Conservation (phyloP, 1,139 yeast species). For the Geotrichum cucujoidarum region DNA sequence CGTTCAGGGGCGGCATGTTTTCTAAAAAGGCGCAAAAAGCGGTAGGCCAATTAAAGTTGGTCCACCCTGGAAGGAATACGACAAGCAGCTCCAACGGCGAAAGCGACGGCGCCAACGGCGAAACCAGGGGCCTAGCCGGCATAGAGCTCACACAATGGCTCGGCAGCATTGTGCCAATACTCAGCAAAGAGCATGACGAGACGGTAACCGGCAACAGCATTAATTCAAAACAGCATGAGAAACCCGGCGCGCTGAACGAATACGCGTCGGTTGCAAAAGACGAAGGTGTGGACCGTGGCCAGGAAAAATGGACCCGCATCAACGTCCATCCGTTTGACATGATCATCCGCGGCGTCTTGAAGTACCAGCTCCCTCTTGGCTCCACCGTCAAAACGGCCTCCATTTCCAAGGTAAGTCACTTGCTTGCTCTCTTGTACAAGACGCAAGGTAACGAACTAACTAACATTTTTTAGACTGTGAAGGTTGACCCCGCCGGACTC, state of each 20-base stretch:
- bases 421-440: neutral
- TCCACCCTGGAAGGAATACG: conserved; percentile 67
- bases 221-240: neutral
- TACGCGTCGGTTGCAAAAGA: too few relatives aligned
- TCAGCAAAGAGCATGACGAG: too few relatives aligned
- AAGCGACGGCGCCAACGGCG: too few relatives aligned
- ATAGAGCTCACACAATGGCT: too few relatives aligned
- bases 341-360: conserved; percentile 74
- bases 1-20: conserved; percentile 74
- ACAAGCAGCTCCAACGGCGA: conserved; percentile 32
- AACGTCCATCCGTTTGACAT: conserved; percentile 80
- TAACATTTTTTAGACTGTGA: neutral
- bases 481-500: neutral
- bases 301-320: conserved; percentile 67
- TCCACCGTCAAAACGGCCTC: neutral
- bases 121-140: too few relatives aligned
- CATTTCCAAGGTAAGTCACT: neutral
- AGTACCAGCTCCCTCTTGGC: conserved; percentile 49
- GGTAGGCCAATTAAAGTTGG: conserved; percentile 62
- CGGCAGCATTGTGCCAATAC: too few relatives aligned
- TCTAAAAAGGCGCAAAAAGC: conserved; percentile 52
- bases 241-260: neutral
- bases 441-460: neutral
- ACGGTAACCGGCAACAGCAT: neutral
- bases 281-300: conserved; percentile 32